phyloP scores from a whole-genome alignment of 768 basidiomycete species.

The Chalciporus sphaerocephalus region DNA sequence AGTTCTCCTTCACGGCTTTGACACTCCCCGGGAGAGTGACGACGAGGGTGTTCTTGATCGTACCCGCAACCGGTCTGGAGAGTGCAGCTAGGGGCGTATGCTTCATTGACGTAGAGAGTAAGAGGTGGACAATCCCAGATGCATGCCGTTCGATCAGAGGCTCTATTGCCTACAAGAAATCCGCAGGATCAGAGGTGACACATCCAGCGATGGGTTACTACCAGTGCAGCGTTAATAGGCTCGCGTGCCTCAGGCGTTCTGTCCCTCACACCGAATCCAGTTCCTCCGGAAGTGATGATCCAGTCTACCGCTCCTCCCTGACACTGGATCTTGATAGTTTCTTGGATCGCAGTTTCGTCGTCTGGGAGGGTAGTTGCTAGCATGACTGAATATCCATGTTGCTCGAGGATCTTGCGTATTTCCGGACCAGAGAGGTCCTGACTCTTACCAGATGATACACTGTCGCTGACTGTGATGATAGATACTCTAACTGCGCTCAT shows the following conservation, averaged over 20 bases:
- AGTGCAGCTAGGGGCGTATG: constrained; percentile 79
- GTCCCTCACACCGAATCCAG: constrained; percentile 80
- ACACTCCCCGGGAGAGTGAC: constrained; percentile 82
- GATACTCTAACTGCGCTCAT: constrained; percentile 25
- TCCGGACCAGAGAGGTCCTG: constrained; percentile 65
- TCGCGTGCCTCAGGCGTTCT: constrained; percentile 73
- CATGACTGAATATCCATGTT: constrained; percentile 36
- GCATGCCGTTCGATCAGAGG: constrained; percentile 64
- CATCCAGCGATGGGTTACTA: neutral
- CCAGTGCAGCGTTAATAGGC: neutral
- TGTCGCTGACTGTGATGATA: constrained; percentile 60
- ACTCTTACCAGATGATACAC: constrained; percentile 44
- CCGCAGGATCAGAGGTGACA: neutral
- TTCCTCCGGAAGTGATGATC: constrained; percentile 83
- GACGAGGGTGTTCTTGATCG: constrained; percentile 59
- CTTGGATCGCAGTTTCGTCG: constrained; percentile 49
- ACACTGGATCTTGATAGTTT: constrained; percentile 44
- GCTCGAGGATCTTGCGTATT: constrained; percentile 47
- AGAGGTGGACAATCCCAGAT: constrained; percentile 70
- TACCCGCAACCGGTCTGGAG: constrained; percentile 80
- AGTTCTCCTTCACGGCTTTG: constrained; percentile 79
- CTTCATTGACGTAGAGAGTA: constrained; percentile 63
- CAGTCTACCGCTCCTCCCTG: constrained; percentile 52
- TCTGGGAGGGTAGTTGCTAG: constrained; percentile 59
- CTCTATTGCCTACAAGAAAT: constrained; percentile 46